Conservation (phyloP, 2,329 filamentous ascomycete genomes). For the Cordyceps cateniannulata region DNA sequence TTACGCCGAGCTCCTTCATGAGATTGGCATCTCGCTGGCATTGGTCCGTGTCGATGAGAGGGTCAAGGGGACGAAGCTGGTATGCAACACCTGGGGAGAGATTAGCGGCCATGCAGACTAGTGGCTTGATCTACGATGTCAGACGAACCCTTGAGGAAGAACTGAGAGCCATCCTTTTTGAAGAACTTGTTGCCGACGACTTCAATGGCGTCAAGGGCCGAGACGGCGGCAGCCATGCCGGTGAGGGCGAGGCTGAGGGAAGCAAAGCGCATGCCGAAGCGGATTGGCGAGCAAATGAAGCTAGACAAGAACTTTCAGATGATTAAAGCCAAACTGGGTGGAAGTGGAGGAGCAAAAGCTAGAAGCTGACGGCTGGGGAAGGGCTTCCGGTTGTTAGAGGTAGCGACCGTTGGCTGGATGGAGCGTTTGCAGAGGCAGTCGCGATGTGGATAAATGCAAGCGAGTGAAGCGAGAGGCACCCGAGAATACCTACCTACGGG, state of each 20-base stretch:
- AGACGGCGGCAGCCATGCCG: slow-evolving; percentile 26
- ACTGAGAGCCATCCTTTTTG: slow-evolving; percentile 71
- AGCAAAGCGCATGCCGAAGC: slow-evolving; percentile 33
- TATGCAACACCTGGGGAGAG: slow-evolving; percentile 63
- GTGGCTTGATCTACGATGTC: background rate
- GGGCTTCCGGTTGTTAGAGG: background rate
- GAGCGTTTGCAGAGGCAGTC: background rate
- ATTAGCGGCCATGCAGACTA: background rate
- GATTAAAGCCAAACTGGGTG: background rate
- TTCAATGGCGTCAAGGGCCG: slow-evolving; percentile 42
- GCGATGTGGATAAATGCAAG: slow-evolving; percentile 1
- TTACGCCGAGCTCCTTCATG: slow-evolving; percentile 76
- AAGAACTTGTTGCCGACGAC: slow-evolving; percentile 78
- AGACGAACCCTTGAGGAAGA: slow-evolving; percentile 69
- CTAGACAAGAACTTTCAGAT: background rate
- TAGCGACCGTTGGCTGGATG: background rate
- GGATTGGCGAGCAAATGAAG: background rate
- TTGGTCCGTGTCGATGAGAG: slow-evolving; percentile 68
- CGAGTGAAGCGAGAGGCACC: background rate
- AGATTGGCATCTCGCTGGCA: slow-evolving; percentile 67
- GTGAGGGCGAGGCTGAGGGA: slow-evolving; percentile 28
- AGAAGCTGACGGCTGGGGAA: background rate
- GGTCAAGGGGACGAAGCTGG: slow-evolving; percentile 58
- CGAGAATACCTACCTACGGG: background rate
- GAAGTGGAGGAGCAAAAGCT: background rate